Evolutionary conservation across 83 land plant species (phyloP).

Genomic region (Larix sibirica): DNA sequence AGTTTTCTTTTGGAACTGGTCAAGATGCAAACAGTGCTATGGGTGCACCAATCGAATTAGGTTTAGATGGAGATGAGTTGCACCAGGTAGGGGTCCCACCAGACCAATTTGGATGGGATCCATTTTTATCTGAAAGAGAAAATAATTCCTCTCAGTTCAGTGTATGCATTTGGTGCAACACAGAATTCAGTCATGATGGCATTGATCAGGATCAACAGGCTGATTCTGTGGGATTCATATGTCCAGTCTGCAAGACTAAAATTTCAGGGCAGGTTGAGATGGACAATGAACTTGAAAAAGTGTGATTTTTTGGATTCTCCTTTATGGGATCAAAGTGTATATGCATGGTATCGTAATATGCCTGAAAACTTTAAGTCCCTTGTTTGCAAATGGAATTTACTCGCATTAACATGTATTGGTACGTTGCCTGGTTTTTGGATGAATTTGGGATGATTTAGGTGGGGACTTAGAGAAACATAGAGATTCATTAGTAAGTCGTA

Average conservation of each 20-base stretch:
- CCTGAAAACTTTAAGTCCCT: background rate
- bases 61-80: slow-evolving; percentile 4
- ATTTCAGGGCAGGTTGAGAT: slow-evolving; percentile 30
- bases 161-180: slow-evolving; percentile 56
- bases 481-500: background rate
- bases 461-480: background rate
- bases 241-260: slow-evolving; percentile 56
- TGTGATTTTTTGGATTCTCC: background rate
- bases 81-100: slow-evolving; percentile 20
- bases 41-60: slow-evolving; percentile 17
- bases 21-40: slow-evolving; percentile 23
- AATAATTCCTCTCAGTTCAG: slow-evolving; percentile 13
- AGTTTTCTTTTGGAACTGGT: slow-evolving; percentile 18
- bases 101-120: slow-evolving; percentile 32
- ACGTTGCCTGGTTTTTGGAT: background rate
- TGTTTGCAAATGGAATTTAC: background rate
- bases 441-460: background rate
- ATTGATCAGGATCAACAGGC: slow-evolving; percentile 30
- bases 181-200: slow-evolving; percentile 46
- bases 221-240: slow-evolving; percentile 57
- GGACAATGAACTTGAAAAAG: background rate
- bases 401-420: slow-evolving; percentile 3
- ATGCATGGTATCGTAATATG: background rate
- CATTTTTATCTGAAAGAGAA: slow-evolving; percentile 19
- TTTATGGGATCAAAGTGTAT: background rate